phyloP scores from a whole-genome alignment of 192 early-diverging fungal genomes.

The Coemansia sp. region DNA sequence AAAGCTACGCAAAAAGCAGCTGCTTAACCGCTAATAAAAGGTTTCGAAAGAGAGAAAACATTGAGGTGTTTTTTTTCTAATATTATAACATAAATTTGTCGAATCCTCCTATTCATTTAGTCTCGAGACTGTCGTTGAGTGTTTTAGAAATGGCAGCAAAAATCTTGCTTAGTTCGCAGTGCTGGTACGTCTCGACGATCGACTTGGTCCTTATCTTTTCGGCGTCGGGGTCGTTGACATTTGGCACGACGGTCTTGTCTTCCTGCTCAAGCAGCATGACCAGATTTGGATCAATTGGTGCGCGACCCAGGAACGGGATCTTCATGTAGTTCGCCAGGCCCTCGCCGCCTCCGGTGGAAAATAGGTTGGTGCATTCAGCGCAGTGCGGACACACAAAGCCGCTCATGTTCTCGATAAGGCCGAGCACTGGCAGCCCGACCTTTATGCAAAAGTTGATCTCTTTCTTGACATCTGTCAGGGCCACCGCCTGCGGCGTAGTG shows the following conservation, averaged over 20 bases:
- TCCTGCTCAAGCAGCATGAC: conserved; percentile 63
- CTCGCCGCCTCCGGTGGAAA: conserved; percentile 91
- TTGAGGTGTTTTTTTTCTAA: no score
- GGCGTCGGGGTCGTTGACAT: conserved; percentile 33
- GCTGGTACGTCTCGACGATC: conserved; percentile 53
- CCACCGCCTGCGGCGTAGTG: conserved; percentile 94
- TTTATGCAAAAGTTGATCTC: conserved; percentile 96
- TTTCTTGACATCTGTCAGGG: conserved; percentile 90
- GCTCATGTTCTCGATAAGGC: conserved; percentile 96
- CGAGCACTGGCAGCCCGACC: conserved; percentile 83
- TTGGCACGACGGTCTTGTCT: conserved; percentile 49
- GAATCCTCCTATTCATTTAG: background rate
- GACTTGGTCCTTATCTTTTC: conserved; percentile 25
- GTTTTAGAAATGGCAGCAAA: conserved; percentile 29
- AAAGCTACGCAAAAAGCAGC: conserved; percentile 13
- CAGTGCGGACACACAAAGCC: conserved; percentile 94
- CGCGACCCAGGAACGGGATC: conserved; percentile 82
- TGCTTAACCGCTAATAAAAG: background rate
- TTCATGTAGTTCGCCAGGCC: conserved; percentile 82
- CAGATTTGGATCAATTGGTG: conserved; percentile 87
- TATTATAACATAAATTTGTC: no score
- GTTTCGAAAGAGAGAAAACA: background rate
- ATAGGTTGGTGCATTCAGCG: conserved; percentile 78
- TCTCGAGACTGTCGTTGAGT: background rate
- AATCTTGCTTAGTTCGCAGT: conserved; percentile 46